Percentiles rank a stretch among this genome's conserved stretches.
phyloP scores from a whole-genome alignment of 306 rosid species.

The Fragaria ananassa region DNA sequence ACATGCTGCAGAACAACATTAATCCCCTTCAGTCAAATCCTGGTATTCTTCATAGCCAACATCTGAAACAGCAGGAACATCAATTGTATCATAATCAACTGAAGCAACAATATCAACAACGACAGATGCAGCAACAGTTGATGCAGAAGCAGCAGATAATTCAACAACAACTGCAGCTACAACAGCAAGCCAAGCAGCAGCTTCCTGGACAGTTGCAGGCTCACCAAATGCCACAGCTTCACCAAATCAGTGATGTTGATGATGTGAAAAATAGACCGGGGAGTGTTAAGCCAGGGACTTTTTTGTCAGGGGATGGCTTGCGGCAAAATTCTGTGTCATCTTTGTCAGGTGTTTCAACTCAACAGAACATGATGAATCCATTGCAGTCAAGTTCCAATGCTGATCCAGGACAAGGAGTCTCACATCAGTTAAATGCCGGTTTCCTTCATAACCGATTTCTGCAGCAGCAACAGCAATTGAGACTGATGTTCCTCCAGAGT shows the following conservation, averaged over 20 bases:
- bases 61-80: conserved; percentile 63
- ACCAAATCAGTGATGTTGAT: conserved; percentile 63
- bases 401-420: conserved; percentile 58
- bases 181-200: conserved; percentile 68
- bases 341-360: too few species aligned
- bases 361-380: too few species aligned
- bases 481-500: conserved; percentile 20
- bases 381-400: conserved; percentile 38
- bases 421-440: too few species aligned
- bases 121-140: conserved; percentile 24
- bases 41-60: conserved; percentile 60
- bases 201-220: conserved; percentile 59
- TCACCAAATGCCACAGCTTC: conserved; percentile 64
- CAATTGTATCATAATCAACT: conserved; percentile 38
- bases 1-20: conserved; percentile 52
- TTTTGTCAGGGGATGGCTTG: too few species aligned
- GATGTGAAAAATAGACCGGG: conserved; percentile 67
- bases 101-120: conserved; percentile 50
- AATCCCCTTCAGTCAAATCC: conserved; percentile 53
- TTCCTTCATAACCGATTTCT: conserved; percentile 13
- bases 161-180: conserved; percentile 56
- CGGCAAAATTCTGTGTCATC: too few species aligned
- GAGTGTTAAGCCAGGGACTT: conserved; percentile 53
- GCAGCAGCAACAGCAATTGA: conserved; percentile 51
- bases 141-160: conserved; percentile 21